phyloP scores from a whole-genome alignment of 148 eudicot species.

The Nepenthes gracilis region DNA sequence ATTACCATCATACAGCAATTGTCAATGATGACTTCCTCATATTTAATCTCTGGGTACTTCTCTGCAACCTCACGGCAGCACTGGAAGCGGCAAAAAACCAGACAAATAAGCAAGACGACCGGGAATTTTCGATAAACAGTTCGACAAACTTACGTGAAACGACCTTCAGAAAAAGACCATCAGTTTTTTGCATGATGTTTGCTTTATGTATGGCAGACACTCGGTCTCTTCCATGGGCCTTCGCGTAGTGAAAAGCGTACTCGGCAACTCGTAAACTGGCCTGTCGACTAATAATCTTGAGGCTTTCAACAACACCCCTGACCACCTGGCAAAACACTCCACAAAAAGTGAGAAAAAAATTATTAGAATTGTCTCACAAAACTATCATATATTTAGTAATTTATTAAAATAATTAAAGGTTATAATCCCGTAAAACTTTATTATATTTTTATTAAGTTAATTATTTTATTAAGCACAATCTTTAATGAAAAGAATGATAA shows the following conservation, averaged over 20 bases:
- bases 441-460: no score
- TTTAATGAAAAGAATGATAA: no score
- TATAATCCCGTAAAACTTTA: no score
- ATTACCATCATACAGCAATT: conserved; percentile 97
- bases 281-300: conserved; percentile 92
- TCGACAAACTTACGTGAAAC: not conserved
- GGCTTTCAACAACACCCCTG: conserved; percentile 95
- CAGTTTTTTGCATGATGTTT: conserved; percentile 98
- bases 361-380: no score
- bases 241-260: conserved; percentile 94
- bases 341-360: not conserved
- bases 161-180: conserved; percentile 95
- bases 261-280: conserved; percentile 98
- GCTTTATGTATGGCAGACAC: conserved; percentile 99
- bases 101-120: conserved; percentile 6
- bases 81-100: conserved; percentile 26
- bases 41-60: conserved; percentile 86
- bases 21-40: conserved; percentile 97
- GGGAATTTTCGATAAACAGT: not conserved
- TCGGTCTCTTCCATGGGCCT: conserved; percentile 76
- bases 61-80: conserved; percentile 99
- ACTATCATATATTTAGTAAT: no score
- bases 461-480: no score
- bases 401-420: no score
- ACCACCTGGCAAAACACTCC: conserved; percentile 51